phyloP scores from a whole-genome alignment of 495 filamentous ascomycete species.

The Hypoxylon perforatum region DNA sequence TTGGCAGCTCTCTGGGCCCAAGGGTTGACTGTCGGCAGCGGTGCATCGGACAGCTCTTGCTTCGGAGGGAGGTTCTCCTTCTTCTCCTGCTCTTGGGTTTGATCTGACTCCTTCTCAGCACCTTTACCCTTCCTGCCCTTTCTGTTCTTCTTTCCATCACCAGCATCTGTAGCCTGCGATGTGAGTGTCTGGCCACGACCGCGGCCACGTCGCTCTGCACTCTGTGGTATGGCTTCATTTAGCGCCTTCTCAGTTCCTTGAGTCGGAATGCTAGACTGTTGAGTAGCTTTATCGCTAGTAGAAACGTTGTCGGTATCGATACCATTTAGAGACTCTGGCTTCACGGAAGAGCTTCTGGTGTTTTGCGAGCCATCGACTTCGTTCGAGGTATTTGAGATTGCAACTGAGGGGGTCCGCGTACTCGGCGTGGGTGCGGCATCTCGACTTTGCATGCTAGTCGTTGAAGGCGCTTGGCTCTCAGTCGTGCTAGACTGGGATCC shows the following conservation, averaged over 20 bases:
- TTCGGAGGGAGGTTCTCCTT: slow-evolving; percentile 64
- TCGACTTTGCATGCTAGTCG: slow-evolving; percentile 72
- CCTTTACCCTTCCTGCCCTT: slow-evolving; percentile 61
- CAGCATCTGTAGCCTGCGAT: slow-evolving; percentile 52
- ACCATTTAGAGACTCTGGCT: slow-evolving; percentile 36
- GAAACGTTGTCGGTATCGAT: slow-evolving; percentile 30
- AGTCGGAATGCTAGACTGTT: slow-evolving; percentile 20
- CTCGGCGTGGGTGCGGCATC: slow-evolving; percentile 69
- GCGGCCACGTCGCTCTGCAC: slow-evolving; percentile 40
- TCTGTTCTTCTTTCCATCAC: slow-evolving; percentile 56
- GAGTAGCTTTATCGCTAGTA: slow-evolving; percentile 29
- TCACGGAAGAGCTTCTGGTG: slow-evolving; percentile 44
- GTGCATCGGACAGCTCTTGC: slow-evolving; percentile 80
- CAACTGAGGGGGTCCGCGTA: slow-evolving; percentile 44
- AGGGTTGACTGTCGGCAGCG: slow-evolving; percentile 82
- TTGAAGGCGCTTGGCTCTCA: slow-evolving; percentile 73
- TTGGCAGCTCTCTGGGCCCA: slow-evolving; percentile 83
- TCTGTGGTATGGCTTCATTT: slow-evolving; percentile 32
- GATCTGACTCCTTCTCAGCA: slow-evolving; percentile 56
- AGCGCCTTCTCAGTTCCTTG: slow-evolving; percentile 42
- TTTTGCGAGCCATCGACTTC: slow-evolving; percentile 56
- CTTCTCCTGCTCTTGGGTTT: slow-evolving; percentile 53
- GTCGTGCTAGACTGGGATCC: slow-evolving; percentile 70
- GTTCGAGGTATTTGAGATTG: slow-evolving; percentile 71
- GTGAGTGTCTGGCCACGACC: slow-evolving; percentile 43